Evolutionary conservation across 1,284 basidiomycete genomes (phyloP).

Genomic region (Microstroma glucosiphilum): DNA sequence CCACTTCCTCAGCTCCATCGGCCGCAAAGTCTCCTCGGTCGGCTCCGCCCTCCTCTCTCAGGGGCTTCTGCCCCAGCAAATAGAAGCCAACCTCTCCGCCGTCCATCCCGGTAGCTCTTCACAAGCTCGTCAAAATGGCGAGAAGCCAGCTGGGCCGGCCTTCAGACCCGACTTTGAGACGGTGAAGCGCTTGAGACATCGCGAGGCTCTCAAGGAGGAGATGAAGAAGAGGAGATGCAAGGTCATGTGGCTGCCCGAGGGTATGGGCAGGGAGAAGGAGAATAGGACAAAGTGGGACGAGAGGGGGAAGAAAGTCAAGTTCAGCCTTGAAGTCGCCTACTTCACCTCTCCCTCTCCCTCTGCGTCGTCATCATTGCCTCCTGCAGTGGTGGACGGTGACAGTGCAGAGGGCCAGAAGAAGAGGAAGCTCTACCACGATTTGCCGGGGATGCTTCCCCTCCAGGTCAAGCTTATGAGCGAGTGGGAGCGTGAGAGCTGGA

Average conservation of each 20-base stretch:
- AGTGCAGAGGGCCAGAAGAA: not conserved
- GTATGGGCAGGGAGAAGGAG: slow-evolving; percentile 11
- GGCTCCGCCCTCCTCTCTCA: slow-evolving; percentile 5
- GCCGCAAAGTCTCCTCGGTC: not conserved
- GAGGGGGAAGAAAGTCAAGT: not conserved
- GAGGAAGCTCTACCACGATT: not conserved
- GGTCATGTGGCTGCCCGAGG: slow-evolving; percentile 17
- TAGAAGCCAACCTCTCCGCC: not conserved
- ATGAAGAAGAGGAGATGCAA: slow-evolving; percentile 1
- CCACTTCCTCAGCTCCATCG: slow-evolving; percentile 10
- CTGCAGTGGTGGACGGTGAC: not conserved
- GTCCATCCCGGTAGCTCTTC: not conserved
- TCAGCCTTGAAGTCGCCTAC: not conserved
- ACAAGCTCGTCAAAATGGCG: not conserved
- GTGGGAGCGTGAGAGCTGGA: slow-evolving; percentile 1
- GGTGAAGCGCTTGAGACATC: not conserved
- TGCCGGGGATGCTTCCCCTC: not conserved
- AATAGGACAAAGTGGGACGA: slow-evolving; percentile 11
- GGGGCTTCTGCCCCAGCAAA: not conserved
- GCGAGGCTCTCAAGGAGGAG: slow-evolving; percentile 6
- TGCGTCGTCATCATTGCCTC: not conserved
- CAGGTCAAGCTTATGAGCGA: not conserved
- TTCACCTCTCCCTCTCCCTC: not conserved
- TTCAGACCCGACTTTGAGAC: not conserved
- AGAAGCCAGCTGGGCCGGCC: not conserved